These are phyloP conservation scores for Taphrina deformans DNA, from an alignment of 1,139 yeast species.

Conservation along the genomic window DNA sequence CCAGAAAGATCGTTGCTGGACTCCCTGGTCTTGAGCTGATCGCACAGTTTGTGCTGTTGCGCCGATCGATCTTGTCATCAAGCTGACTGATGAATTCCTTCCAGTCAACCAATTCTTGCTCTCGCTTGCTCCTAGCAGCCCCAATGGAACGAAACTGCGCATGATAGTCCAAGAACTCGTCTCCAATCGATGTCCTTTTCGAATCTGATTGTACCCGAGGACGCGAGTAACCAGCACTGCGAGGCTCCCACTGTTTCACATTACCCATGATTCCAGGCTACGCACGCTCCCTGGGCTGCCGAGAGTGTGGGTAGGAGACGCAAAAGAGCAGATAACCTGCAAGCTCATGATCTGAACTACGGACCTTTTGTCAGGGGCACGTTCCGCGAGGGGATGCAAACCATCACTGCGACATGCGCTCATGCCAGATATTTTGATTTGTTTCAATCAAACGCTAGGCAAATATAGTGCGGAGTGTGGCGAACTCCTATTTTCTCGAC, in stretches of 20 bases:
- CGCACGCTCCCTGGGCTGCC: too few relatives aligned
- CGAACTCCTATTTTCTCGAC: not conserved
- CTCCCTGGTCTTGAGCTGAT: not conserved
- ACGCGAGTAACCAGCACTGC: constrained; percentile 5
- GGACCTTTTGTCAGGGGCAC: too few relatives aligned
- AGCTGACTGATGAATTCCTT: not conserved
- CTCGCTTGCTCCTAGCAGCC: not conserved
- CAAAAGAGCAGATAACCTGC: too few relatives aligned
- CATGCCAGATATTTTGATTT: not conserved
- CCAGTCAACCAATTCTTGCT: constrained; percentile 1
- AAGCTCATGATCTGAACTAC: too few relatives aligned
- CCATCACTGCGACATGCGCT: not conserved
- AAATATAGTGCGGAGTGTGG: not conserved
- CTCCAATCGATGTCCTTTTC: not conserved
- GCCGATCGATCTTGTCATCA: not conserved
- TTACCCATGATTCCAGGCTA: too few relatives aligned
- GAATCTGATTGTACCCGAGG: not conserved
- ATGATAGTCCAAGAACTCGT: not conserved
- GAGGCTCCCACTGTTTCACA: constrained; percentile 1
- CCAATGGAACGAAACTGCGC: not conserved
- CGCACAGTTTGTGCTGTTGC: not conserved
- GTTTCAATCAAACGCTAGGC: not conserved
- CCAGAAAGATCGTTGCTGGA: not conserved
- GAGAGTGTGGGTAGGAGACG: too few relatives aligned
- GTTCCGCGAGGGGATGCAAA: too few relatives aligned